Evolutionary conservation across 2,329 filamentous ascomycete genomes (phyloP).

Genomic region (Phyllosticta citribraziliensis): DNA sequence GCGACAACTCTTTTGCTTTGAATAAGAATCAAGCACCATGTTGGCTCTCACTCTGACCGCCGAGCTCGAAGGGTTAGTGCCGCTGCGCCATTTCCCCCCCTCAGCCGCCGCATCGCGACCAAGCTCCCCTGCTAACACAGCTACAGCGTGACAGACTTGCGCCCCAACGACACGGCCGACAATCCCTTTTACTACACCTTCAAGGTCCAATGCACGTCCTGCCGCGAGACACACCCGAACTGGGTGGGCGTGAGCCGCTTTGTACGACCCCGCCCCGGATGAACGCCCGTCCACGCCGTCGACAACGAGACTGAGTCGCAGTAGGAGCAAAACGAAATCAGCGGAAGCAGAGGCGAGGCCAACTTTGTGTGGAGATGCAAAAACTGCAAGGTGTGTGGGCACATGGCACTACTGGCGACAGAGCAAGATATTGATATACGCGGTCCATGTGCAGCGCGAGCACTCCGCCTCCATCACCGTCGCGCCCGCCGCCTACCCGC

Average conservation of each 20-base stretch:
- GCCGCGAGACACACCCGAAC: conserved; percentile 82
- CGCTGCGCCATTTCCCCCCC: not conserved
- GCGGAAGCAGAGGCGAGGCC: conserved; percentile 85
- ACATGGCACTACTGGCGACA: not conserved
- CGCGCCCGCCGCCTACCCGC: conserved; percentile 61
- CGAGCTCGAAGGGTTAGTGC: conserved; percentile 26
- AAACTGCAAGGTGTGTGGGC: conserved; percentile 69
- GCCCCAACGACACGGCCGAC: conserved; percentile 70
- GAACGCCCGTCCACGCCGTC: not conserved
- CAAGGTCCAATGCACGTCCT: conserved; percentile 97
- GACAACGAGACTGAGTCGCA: conserved; percentile 1
- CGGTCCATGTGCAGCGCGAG: conserved; percentile 54
- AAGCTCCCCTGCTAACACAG: not conserved
- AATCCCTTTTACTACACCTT: conserved; percentile 94
- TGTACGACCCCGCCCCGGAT: conserved; percentile 45
- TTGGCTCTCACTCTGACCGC: conserved; percentile 30
- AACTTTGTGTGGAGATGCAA: conserved; percentile 99
- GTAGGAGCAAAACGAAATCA: conserved; percentile 82
- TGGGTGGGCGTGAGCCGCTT: conserved; percentile 79
- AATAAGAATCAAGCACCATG: conserved; percentile 15
- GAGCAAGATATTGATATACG: not conserved
- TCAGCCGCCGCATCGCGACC: not conserved
- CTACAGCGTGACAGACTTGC: conserved; percentile 79
- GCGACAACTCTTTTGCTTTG: not conserved
- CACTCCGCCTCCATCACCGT: conserved; percentile 77